Evolutionary conservation across 768 basidiomycete species (phyloP).

Genomic region (Auriscalpium microsporum): DNA sequence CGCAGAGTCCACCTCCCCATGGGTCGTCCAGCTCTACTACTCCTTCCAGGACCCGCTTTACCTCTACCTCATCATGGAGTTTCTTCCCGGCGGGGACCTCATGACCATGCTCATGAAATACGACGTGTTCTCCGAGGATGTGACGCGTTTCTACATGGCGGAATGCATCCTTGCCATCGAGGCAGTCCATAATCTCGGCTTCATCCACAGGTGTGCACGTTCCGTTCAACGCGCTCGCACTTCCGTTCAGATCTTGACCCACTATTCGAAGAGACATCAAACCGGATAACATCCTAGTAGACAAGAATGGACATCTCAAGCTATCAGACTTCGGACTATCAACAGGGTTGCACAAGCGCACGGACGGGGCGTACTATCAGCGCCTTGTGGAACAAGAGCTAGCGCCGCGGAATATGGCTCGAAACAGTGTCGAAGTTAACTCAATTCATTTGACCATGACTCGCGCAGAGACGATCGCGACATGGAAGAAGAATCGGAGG

Average conservation of each 20-base stretch:
- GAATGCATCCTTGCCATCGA: slow-evolving; percentile 96
- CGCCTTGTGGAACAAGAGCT: slow-evolving; percentile 63
- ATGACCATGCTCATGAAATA: slow-evolving; percentile 99
- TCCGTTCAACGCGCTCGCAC: background rate
- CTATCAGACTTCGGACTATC: slow-evolving; percentile 98
- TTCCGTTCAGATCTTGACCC: background rate
- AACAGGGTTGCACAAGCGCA: slow-evolving; percentile 96
- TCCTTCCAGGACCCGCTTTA: slow-evolving; percentile 93
- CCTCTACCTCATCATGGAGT: slow-evolving; percentile 98
- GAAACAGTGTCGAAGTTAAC: slow-evolving; percentile 96
- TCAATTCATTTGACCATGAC: slow-evolving; percentile 95
- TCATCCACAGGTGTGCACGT: slow-evolving; percentile 81
- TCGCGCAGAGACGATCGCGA: slow-evolving; percentile 87
- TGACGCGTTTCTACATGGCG: slow-evolving; percentile 98
- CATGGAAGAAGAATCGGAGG: slow-evolving; percentile 97
- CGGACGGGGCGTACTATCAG: slow-evolving; percentile 93
- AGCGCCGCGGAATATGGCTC: slow-evolving; percentile 40
- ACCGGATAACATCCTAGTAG: slow-evolving; percentile 97
- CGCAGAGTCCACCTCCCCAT: slow-evolving; percentile 88
- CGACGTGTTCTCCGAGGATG: slow-evolving; percentile 97
- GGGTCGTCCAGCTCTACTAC: slow-evolving; percentile 96
- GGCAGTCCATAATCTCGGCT: slow-evolving; percentile 93
- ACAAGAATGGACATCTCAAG: slow-evolving; percentile 95
- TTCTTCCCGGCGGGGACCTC: slow-evolving; percentile 93
- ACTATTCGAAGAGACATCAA: slow-evolving; percentile 77